These are phyloP conservation scores for Neospermospora avenae DNA, from an alignment of 2,329 filamentous ascomycete species.

Conservation along the genomic window DNA sequence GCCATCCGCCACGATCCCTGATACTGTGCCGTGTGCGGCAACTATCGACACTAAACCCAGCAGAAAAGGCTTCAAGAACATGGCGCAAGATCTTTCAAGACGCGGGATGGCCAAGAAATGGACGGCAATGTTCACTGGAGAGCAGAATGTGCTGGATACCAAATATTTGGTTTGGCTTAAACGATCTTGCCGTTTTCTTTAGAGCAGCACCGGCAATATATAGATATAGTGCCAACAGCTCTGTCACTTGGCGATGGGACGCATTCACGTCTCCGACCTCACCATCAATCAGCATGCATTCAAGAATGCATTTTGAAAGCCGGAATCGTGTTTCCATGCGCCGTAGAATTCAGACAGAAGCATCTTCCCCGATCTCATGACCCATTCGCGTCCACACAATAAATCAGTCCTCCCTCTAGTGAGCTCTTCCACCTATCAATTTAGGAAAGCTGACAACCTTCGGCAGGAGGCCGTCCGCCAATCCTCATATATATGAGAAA, in stretches of 20 bases:
- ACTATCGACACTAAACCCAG: constrained; percentile 24
- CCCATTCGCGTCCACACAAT: background rate
- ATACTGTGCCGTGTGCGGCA: constrained; percentile 30
- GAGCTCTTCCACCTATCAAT: background rate
- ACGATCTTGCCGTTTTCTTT: background rate
- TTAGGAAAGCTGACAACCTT: background rate
- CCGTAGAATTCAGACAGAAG: background rate
- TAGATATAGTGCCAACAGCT: constrained; percentile 18
- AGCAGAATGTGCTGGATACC: background rate
- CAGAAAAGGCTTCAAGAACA: constrained; percentile 21
- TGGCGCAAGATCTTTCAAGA: background rate
- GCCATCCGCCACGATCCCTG: constrained; percentile 31
- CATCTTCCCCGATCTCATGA: background rate
- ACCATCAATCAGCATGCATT: background rate
- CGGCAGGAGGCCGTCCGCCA: background rate
- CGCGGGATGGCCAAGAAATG: constrained; percentile 1
- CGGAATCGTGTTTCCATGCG: background rate
- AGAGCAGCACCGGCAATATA: constrained; percentile 8
- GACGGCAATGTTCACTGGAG: background rate
- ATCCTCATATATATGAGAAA: background rate
- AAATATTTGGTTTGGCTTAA: background rate
- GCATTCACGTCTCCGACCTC: background rate
- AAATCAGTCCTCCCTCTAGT: too few relatives aligned
- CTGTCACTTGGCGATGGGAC: constrained; percentile 10
- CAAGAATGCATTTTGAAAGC: background rate